Conservation (phyloP, 495 filamentous ascomycete species). For the Rhizodiscina lignyota region DNA sequence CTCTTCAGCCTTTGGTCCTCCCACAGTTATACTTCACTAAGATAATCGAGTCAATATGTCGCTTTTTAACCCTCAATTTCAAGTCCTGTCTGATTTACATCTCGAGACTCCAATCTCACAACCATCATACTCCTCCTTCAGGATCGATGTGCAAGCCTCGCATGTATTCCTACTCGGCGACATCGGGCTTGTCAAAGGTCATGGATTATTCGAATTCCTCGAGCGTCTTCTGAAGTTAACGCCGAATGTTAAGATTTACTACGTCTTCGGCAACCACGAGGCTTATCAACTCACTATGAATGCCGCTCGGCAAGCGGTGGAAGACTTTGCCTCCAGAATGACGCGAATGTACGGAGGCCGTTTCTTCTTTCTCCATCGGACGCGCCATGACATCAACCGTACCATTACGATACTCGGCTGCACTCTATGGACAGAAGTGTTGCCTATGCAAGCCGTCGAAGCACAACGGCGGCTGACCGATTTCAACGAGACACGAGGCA, state of each 20-base stretch:
- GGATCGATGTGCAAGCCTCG: slow-evolving; percentile 28
- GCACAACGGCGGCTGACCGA: too few species aligned
- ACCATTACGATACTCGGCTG: slow-evolving; percentile 35
- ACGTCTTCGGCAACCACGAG: slow-evolving; percentile 42
- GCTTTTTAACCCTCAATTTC: slow-evolving; percentile 20
- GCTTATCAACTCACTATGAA: slow-evolving; percentile 32
- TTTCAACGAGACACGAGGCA: slow-evolving; percentile 35
- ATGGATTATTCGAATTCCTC: slow-evolving; percentile 33
- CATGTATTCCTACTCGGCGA: slow-evolving; percentile 41
- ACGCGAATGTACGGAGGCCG: too few species aligned
- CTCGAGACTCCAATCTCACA: slow-evolving; percentile 36
- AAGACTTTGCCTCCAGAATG: slow-evolving; percentile 26
- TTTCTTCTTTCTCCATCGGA: slow-evolving; percentile 30
- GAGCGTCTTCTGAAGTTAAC: slow-evolving; percentile 26
- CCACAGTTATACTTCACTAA: too few species aligned
- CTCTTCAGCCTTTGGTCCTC: too few species aligned
- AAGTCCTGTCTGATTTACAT: slow-evolving; percentile 41
- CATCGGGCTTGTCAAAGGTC: slow-evolving; percentile 38
- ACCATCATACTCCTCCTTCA: slow-evolving; percentile 32
- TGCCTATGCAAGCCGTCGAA: slow-evolving; percentile 22
- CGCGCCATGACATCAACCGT: slow-evolving; percentile 21
- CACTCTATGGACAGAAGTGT: slow-evolving; percentile 38
- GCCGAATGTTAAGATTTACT: slow-evolving; percentile 29
- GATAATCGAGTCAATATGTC: too few species aligned
- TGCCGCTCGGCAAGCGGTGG: slow-evolving; percentile 25